Evolutionary conservation across 2,329 filamentous ascomycete species (phyloP).

Genomic region (Aspergillus novoparasiticus): DNA sequence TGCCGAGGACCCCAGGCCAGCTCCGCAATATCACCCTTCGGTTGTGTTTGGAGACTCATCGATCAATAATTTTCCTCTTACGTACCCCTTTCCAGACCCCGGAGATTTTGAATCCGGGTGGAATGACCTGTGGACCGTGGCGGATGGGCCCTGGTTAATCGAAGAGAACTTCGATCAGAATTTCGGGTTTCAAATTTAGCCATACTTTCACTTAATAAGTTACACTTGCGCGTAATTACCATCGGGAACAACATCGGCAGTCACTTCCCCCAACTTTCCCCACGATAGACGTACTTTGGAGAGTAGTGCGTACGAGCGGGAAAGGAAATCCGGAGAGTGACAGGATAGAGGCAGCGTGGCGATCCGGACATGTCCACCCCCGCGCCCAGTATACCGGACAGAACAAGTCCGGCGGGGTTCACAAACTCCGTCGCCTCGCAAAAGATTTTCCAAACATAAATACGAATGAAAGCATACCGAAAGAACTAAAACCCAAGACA

Average conservation of each 20-base stretch:
- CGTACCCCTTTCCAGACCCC: background rate
- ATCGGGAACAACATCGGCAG: background rate
- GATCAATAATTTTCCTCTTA: background rate
- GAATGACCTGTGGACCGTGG: conserved; percentile 34
- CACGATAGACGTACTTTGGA: background rate
- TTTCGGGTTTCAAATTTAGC: background rate
- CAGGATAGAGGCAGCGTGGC: background rate
- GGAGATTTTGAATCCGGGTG: conserved; percentile 8
- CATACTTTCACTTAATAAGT: background rate
- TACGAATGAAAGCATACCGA: background rate
- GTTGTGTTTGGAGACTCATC: conserved; percentile 4
- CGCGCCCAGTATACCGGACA: background rate
- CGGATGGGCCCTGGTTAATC: conserved; percentile 38
- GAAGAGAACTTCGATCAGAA: conserved; percentile 24
- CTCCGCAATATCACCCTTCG: conserved; percentile 3
- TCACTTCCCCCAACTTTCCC: background rate
- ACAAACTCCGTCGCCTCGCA: background rate
- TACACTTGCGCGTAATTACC: background rate
- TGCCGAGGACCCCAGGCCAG: background rate
- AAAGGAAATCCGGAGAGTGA: background rate
- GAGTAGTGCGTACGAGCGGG: background rate
- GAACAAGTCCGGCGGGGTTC: background rate
- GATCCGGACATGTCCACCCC: background rate
- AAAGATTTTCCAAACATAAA: background rate
- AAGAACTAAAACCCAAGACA: background rate